Base-by-base conservation (phyloP, 1,139 yeast species). In the Protomyces pachydermus region DNA sequence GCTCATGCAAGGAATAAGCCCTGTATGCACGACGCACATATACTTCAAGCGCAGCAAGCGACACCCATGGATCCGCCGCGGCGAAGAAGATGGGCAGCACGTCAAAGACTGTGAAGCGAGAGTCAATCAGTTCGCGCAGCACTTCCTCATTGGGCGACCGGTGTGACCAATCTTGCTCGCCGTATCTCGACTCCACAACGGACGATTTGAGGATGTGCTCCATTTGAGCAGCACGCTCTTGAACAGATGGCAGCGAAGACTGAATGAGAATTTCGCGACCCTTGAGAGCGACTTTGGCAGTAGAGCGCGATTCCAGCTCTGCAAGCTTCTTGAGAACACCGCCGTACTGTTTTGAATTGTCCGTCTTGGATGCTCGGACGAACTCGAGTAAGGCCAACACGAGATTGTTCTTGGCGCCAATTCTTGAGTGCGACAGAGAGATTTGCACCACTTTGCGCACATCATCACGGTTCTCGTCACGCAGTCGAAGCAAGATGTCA, bases 1-100 rank as follows among this genome's bases (percentile, higher is more conserved):
- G 82, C 67, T 86, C 87, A 65, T 90, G 88, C 69, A 93, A 85
- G 50, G 91, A 87, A 77, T 95, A 95, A 53, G 98, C 98, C 74
- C 98, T 86, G 81, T 91, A 93, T 60, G 98, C 96, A 75, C 98
- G 88, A 77, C 98, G 87, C 66, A 91, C 86, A 76, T 93, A 93
- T 65, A 93, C 96, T 77, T 93, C 98, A 57, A 96, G 90, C 53
- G 98, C 98, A 46, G 98, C 98, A 72, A 93, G 83, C 3, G 95
- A 88, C 68, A 93, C 95, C 82, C 90, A 88, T 61, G 88, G 88
- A 73, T 95, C 98, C 25, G 81, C 73, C 71, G 90, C 88, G 62
- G 84, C 84, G 77, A 93, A 84, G 77, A 95, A 93, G 78, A 90
- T 97, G 45, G 95, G 82, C 74, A 93, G 82, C 46, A 95, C 98